Evolutionary conservation across 2,329 filamentous ascomycete species (phyloP).

Genomic region (Ascochyta viciae-villosae): DNA sequence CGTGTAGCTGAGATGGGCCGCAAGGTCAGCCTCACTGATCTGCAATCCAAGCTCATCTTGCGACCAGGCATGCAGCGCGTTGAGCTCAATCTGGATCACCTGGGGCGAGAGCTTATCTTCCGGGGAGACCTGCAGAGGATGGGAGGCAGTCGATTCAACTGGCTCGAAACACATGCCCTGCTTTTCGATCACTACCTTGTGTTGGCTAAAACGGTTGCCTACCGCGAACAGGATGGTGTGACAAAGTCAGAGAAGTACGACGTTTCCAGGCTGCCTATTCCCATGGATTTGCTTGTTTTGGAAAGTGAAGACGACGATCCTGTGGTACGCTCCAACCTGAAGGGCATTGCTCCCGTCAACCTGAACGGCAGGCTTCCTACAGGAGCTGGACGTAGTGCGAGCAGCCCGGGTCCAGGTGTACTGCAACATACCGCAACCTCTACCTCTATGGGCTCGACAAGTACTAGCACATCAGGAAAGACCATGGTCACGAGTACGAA

Average conservation of each 20-base stretch:
- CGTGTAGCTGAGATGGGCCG: slow-evolving; percentile 92
- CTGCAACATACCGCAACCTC: slow-evolving; percentile 73
- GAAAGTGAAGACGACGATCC: slow-evolving; percentile 94
- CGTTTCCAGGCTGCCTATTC: slow-evolving; percentile 92
- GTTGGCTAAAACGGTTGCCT: slow-evolving; percentile 77
- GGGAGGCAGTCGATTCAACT: slow-evolving; percentile 86
- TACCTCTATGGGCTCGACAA: slow-evolving; percentile 61
- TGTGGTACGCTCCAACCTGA: slow-evolving; percentile 78
- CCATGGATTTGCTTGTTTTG: slow-evolving; percentile 92
- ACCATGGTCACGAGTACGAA: slow-evolving; percentile 56
- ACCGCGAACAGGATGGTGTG: slow-evolving; percentile 71
- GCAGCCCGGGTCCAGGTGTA: slow-evolving; percentile 55
- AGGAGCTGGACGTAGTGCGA: slow-evolving; percentile 58
- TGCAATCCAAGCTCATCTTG: slow-evolving; percentile 82
- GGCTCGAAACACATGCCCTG: slow-evolving; percentile 92
- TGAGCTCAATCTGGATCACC: slow-evolving; percentile 86
- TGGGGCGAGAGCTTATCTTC: slow-evolving; percentile 89
- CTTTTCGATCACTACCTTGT: slow-evolving; percentile 98
- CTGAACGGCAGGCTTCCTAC: slow-evolving; percentile 46
- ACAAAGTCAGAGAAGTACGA: slow-evolving; percentile 85
- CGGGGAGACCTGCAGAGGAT: slow-evolving; percentile 89
- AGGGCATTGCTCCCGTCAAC: slow-evolving; percentile 69
- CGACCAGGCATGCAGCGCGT: slow-evolving; percentile 86
- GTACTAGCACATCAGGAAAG: slow-evolving; percentile 60
- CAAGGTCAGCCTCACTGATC: slow-evolving; percentile 86